These are phyloP conservation scores for Yarrowia sp. DNA, from an alignment of 805 yeast genomes.

Conservation along the genomic window DNA sequence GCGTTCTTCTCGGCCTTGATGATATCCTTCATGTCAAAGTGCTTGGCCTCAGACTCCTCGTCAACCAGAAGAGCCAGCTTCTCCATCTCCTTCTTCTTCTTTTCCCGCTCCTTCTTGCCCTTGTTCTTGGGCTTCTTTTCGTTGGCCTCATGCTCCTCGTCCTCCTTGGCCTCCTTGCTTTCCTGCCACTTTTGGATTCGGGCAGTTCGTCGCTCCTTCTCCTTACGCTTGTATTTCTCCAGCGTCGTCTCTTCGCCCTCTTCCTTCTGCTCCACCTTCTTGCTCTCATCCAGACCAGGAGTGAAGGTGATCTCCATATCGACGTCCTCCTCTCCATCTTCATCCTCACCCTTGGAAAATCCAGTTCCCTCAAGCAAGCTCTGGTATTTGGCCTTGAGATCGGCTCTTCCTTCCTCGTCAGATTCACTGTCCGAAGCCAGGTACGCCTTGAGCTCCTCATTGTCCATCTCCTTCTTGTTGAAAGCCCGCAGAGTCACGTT, in stretches of 20 bases:
- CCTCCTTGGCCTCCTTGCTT: conserved; percentile 59
- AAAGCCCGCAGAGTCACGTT: conserved; percentile 80
- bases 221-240: conserved; percentile 81
- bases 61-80: conserved; percentile 76
- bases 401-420: conserved; percentile 51
- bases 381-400: conserved; percentile 65
- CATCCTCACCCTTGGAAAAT: conserved; percentile 36
- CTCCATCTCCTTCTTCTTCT: conserved; percentile 56
- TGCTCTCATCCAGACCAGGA: conserved; percentile 71
- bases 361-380: conserved; percentile 51
- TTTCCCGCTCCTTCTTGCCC: conserved; percentile 46
- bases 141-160: conserved; percentile 46
- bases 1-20: conserved; percentile 73
- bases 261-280: conserved; percentile 53
- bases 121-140: conserved; percentile 41
- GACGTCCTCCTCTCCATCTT: conserved; percentile 53
- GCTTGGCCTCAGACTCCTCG: conserved; percentile 56
- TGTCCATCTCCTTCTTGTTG: conserved; percentile 71
- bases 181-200: conserved; percentile 80
- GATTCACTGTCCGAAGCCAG: conserved; percentile 78
- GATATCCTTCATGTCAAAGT: conserved; percentile 81
- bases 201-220: conserved; percentile 87
- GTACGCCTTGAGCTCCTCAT: conserved; percentile 58
- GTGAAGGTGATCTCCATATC: conserved; percentile 97
- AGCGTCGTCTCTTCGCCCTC: conserved; percentile 64